A percentile compares a stretch with the other conserved stretches of the same genome.
phyloP scores from a whole-genome alignment of 345 rosid species.

The Pseudoturritis turrita region DNA sequence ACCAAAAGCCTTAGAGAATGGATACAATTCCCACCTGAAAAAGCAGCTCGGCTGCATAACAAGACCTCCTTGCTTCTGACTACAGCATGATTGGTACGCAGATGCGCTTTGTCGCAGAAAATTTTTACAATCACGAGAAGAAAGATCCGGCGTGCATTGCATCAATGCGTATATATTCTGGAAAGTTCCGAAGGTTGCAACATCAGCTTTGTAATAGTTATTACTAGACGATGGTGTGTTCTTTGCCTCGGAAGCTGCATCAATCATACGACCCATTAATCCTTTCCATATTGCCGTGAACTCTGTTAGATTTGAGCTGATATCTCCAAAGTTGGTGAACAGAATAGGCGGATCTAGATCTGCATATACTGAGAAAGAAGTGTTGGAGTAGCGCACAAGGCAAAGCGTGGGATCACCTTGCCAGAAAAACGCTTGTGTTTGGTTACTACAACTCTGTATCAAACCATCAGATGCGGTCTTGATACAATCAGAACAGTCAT shows the following conservation, averaged over 20 bases:
- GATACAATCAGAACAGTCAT: not conserved
- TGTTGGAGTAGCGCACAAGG: conserved; percentile 17
- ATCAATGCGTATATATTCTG: no score
- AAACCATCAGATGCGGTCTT: not conserved
- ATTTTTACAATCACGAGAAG: no score
- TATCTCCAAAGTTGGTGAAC: not conserved
- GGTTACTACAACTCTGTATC: not conserved
- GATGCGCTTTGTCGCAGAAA: no score
- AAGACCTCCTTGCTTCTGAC: no score
- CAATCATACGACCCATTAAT: not conserved
- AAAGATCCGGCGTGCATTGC: no score
- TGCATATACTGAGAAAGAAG: not conserved
- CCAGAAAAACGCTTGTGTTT: not conserved
- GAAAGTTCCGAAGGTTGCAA: not conserved
- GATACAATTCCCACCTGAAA: no score
- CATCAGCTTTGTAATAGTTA: not conserved
- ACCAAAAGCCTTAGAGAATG: no score
- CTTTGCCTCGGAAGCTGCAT: not conserved
- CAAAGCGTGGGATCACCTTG: not conserved
- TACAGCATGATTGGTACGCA: no score
- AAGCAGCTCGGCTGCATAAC: no score
- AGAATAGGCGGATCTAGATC: no score
- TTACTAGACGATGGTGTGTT: not conserved
- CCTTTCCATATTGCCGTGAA: not conserved
- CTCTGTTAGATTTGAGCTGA: not conserved